Conservation (phyloP, 202 grass and related monocot genomes). For the Panicum hallii region DNA sequence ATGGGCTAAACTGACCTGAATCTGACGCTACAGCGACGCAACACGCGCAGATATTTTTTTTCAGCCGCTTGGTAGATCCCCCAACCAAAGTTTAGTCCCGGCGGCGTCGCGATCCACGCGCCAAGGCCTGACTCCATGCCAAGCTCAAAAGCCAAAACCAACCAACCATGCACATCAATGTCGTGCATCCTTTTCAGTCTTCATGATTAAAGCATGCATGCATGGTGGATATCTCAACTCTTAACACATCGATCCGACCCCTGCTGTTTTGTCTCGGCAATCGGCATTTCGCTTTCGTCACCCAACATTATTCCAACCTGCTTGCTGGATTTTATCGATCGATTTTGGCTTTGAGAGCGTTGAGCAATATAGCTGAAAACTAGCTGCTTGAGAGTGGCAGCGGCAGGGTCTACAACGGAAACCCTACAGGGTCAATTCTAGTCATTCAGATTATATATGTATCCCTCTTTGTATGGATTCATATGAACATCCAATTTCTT, state of each 20-base stretch:
- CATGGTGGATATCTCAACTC: slow-evolving; percentile 14
- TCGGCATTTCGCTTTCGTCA: background rate
- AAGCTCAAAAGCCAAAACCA: background rate
- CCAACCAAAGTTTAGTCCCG: background rate
- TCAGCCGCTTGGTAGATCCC: background rate
- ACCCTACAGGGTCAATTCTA: background rate
- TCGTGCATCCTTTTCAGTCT: background rate
- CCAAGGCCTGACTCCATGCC: background rate
- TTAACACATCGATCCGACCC: background rate
- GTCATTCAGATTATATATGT: background rate
- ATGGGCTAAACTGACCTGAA: no score
- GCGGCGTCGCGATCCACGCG: background rate
- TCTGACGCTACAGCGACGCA: slow-evolving; percentile 1
- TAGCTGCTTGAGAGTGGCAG: background rate
- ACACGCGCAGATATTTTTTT: background rate
- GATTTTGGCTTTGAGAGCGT: background rate
- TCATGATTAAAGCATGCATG: slow-evolving; percentile 5
- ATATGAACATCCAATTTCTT: background rate
- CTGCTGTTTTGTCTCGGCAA: background rate
- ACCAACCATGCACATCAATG: background rate
- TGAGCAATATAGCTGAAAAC: background rate
- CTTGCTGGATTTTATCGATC: background rate
- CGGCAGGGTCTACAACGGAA: background rate
- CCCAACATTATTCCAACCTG: background rate
- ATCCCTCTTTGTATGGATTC: background rate